Conservation (phyloP, 2,329 filamentous ascomycete genomes). For the Cladophialophora chaetospira region DNA sequence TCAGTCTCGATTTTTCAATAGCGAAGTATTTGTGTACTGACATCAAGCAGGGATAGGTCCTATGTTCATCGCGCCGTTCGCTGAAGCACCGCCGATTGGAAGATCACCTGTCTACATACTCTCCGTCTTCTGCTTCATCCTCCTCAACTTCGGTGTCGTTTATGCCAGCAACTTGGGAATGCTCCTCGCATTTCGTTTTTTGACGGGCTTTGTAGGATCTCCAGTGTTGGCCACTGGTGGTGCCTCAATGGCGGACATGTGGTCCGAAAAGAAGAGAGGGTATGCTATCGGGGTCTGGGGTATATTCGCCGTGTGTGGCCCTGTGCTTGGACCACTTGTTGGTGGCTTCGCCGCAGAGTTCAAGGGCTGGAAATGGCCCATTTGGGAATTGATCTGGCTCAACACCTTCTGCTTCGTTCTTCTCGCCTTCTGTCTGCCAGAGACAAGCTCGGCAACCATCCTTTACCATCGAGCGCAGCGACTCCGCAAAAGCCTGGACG, state of each 20-base stretch:
- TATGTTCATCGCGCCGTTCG: slow-evolving; percentile 49
- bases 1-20: slow-evolving; percentile 42
- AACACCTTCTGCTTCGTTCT: slow-evolving; percentile 41
- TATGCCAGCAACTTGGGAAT: slow-evolving; percentile 56
- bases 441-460: slow-evolving; percentile 44
- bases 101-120: slow-evolving; percentile 53
- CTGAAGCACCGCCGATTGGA: slow-evolving; percentile 54
- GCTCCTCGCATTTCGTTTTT: slow-evolving; percentile 55
- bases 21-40: no score
- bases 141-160: slow-evolving; percentile 52
- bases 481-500: slow-evolving; percentile 42
- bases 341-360: slow-evolving; percentile 45
- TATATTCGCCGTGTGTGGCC: slow-evolving; percentile 40
- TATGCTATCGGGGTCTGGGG: slow-evolving; percentile 47
- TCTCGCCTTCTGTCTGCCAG: slow-evolving; percentile 37
- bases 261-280: slow-evolving; percentile 40
- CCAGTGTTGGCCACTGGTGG: slow-evolving; percentile 50
- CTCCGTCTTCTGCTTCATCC: slow-evolving; percentile 53
- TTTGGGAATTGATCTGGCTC: slow-evolving; percentile 47
- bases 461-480: slow-evolving; percentile 44
- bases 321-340: slow-evolving; percentile 37
- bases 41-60: no score
- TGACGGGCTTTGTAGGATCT: slow-evolving; percentile 54
- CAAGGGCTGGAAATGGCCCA: slow-evolving; percentile 45
- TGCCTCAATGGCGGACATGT: slow-evolving; percentile 50